Base-by-base conservation (phyloP, 1,139 yeast species). In the Nadsonia commutata region DNA sequence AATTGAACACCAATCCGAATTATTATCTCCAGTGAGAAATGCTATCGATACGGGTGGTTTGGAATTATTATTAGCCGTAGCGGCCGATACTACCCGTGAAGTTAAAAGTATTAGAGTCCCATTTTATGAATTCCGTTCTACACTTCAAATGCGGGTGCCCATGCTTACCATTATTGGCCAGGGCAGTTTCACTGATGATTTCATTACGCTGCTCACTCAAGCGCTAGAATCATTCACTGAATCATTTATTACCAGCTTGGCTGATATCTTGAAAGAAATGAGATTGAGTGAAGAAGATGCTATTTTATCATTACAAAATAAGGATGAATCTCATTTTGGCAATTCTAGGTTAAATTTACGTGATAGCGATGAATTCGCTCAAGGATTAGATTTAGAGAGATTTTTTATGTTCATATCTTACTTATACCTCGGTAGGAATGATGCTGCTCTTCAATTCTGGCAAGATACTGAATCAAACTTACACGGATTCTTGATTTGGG, bases 401-500 rank as follows among this genome's bases (percentile, higher is more conserved):
- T 84, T 90, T 54, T 88, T 85, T 56, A 60, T 86, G 53, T 73
- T 94, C 2, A 70, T 86, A 48, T 81, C 80, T 36, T 83, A 75
- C 55, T 69, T 84, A 3, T 86, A 80, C 56, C 66, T 71, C 38
- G 70, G 72, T 27, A 69, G 94, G 48, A 74, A 79, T 1, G 71
- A 71, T 2, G 64, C 78, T 16, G 72, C 84, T 20, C 54, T 67
- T 1, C 62, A 65, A n/a, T 81, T 84, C 52, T 86, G 95, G 95
- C 63, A 66, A 2, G 84, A 81, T 47, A 72, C 78, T 18, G 78
- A 73, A 42, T 70, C 80, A 3, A 67, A 72, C 41, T 62, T 77
- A 1, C 71, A 76, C 53, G 96, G 95, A 0, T 88, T 90, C 52
- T 67, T 88, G 42, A 74, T 74, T 39, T 88, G 97, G 97, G 94